These are phyloP conservation scores for Trichoderma asperellum DNA, from an alignment of 2,329 filamentous ascomycete genomes.

Conservation along the genomic window DNA sequence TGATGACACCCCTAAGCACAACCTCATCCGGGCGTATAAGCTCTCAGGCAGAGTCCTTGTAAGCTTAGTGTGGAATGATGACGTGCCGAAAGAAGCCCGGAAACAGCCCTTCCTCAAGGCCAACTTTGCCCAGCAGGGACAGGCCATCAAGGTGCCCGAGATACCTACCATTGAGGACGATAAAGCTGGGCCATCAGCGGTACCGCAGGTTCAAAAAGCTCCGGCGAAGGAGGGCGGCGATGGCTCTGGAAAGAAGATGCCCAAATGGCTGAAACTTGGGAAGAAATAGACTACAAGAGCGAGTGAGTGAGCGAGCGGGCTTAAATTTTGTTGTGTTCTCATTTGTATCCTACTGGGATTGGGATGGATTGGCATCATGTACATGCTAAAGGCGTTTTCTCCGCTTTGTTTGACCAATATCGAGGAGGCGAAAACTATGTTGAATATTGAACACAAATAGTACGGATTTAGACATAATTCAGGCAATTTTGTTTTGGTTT, in stretches of 20 bases:
- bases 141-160: conserved; percentile 68
- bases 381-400: not conserved
- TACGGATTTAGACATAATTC: not conserved
- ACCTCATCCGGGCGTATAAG: conserved; percentile 72
- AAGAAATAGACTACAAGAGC: conserved; percentile 61
- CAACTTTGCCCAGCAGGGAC: conserved; percentile 63
- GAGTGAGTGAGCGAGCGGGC: not conserved
- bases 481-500: not conserved
- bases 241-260: conserved; percentile 53
- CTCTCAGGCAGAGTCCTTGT: conserved; percentile 73
- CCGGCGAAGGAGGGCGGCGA: conserved; percentile 46
- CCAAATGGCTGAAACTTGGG: conserved; percentile 74
- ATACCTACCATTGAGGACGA: conserved; percentile 50
- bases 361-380: not conserved
- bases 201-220: conserved; percentile 37
- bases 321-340: not conserved
- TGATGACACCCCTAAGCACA: conserved; percentile 51
- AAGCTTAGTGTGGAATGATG: conserved; percentile 74
- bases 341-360: not conserved
- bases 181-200: conserved; percentile 33
- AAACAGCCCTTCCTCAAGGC: conserved; percentile 62
- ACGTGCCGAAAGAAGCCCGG: conserved; percentile 59
- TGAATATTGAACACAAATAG: not conserved
- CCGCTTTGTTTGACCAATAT: not conserved
- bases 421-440: not conserved